Base-by-base conservation (phyloP, 1,284 basidiomycete species). In the Puccinia polysora region DNA sequence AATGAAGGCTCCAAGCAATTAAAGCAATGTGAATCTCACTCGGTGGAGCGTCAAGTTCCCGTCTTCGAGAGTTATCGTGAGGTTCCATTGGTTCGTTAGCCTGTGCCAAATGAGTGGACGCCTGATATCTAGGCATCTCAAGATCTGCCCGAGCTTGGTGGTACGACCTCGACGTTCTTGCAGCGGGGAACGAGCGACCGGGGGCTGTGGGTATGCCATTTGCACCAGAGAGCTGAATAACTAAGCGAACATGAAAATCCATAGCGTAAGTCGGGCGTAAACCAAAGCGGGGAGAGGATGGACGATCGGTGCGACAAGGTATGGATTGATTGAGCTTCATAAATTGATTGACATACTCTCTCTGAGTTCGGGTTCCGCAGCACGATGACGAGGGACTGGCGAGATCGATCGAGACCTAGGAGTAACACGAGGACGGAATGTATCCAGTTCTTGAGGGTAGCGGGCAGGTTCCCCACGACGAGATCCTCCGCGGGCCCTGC, bases 141-240 rank as follows among this genome's bases (percentile, higher is more conserved):
- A 32, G 34, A 55, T 65, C n/a, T n/a, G 36, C 36, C 34, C 28
- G 30, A 4, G 34, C 15, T 40, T 65, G 49, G 28, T 52, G 20
- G 40, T 38, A 15, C 23, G 50, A 28, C 32, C 10, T 52, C 8
- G 23, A n/a, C 20, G 10, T 38, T 15, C n/a, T 65, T 34, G 49
- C 40, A 28, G 52, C 52, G 23, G 36, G 49, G 40, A 65, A 65
- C 25, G 49, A 43, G 38, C 64, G 64, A n/a, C 49, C 49, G 25
- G 64, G 49, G 49, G 25, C 64, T 28, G 30, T 65, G 32, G 64
- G 64, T 30, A 65, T 52, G 25, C 50, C 64, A 28, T 65, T 65
- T 2, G 64, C 49, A 30, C 64, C 64, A 43, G 64, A 65, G 8
- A 65, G 50, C 23, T 53, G 64, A 15, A 65, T 32, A n/a, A 34